These are phyloP conservation scores for Peniophora sp. DNA, from an alignment of 1,284 basidiomycete genomes.

Conservation along the genomic window DNA sequence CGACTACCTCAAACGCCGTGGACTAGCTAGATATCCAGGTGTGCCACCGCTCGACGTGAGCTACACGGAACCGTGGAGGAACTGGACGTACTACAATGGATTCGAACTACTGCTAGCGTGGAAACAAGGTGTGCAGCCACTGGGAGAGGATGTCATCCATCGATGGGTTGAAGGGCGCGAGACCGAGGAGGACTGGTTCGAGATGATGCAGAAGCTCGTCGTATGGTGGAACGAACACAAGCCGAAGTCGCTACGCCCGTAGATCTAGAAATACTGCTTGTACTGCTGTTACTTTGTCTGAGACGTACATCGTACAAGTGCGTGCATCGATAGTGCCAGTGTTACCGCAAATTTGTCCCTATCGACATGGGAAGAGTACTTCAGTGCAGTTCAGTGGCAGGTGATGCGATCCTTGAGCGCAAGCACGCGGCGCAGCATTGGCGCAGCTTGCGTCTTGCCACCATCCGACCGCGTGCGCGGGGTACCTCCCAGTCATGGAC, in stretches of 20 bases:
- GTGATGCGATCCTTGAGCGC: no score
- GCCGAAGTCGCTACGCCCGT: background rate
- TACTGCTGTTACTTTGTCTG: no score
- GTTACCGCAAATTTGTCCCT: no score
- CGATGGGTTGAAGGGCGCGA: background rate
- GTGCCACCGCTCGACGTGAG: background rate
- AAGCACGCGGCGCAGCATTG: no score
- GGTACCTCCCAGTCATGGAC: no score
- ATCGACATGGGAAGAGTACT: no score
- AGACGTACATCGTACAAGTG: no score
- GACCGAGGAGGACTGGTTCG: background rate
- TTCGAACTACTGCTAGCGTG: background rate
- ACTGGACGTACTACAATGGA: background rate
- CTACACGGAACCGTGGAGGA: slow-evolving; percentile 1
- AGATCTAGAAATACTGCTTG: no score
- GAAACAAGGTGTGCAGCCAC: background rate
- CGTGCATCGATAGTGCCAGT: no score
- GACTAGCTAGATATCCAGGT: background rate
- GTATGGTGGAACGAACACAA: background rate
- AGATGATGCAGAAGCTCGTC: background rate
- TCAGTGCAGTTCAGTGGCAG: no score
- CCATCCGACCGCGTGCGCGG: no score
- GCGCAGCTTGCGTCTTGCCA: no score
- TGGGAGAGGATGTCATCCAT: background rate
- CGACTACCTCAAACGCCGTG: background rate